Evolutionary conservation across 257 asterid species (phyloP).

Genomic region (Verbena officinalis): DNA sequence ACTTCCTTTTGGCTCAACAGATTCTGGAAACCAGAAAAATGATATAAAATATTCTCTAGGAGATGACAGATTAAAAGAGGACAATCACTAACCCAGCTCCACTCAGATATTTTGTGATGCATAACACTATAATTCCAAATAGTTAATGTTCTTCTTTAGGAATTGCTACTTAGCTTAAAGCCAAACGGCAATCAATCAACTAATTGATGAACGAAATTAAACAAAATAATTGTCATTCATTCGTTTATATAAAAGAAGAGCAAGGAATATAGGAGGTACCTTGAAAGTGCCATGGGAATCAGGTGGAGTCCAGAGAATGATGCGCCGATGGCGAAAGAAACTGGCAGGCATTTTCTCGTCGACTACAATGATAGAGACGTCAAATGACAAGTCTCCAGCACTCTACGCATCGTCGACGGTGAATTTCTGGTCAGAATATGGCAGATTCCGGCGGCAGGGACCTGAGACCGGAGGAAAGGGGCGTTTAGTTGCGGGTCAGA

Average conservation of each 20-base stretch:
- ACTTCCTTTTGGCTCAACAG: neutral
- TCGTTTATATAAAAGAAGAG: neutral
- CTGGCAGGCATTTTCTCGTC: conserved; percentile 40
- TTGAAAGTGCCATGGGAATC: conserved; percentile 63
- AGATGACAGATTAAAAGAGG: neutral
- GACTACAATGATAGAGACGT: conserved; percentile 13
- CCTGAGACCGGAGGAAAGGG: conserved; percentile 23
- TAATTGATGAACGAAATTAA: neutral
- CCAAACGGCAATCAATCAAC: neutral
- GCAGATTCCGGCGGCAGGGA: conserved; percentile 17
- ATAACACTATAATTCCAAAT: neutral
- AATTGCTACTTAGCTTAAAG: conserved; percentile 2
- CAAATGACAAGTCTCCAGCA: conserved; percentile 5
- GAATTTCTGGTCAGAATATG: conserved; percentile 4
- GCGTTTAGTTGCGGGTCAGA: conserved; percentile 13
- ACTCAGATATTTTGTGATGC: conserved; percentile 13
- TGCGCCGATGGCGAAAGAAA: conserved; percentile 25
- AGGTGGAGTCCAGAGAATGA: conserved; percentile 32
- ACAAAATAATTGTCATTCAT: neutral
- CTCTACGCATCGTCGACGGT: conserved; percentile 16
- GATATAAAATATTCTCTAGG: neutral
- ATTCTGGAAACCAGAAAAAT: neutral
- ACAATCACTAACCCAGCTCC: conserved; percentile 9
- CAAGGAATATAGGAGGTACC: conserved; percentile 32
- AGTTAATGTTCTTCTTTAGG: neutral